phyloP scores from a whole-genome alignment of 179 eudicot species.

The Beta macrorhiza region DNA sequence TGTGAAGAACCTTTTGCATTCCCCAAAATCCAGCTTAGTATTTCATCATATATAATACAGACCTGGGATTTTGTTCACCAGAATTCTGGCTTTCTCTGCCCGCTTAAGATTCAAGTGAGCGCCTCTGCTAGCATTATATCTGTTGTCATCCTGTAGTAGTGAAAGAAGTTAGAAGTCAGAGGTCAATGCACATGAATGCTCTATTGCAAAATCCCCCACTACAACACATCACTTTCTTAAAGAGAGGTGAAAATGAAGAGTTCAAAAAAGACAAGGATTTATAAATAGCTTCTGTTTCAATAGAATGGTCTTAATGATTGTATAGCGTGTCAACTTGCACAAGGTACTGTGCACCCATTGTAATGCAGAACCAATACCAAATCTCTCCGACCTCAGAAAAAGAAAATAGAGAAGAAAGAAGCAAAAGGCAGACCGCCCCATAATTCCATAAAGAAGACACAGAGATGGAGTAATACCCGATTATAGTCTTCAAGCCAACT shows the following conservation, averaged over 20 bases:
- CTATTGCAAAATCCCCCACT: background rate
- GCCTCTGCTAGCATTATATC: slow-evolving; percentile 90
- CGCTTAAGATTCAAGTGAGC: slow-evolving; percentile 97
- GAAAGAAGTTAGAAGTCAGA: slow-evolving; percentile 9
- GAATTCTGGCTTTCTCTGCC: slow-evolving; percentile 83
- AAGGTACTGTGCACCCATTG: background rate
- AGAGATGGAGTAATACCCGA: slow-evolving; percentile 50
- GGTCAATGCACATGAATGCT: background rate
- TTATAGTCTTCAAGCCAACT: slow-evolving; percentile 99
- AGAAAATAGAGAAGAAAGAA: background rate
- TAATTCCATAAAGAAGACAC: background rate
- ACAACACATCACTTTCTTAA: background rate
- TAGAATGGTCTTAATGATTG: background rate
- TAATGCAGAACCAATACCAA: background rate
- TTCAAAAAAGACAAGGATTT: background rate
- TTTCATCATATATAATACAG: slow-evolving; percentile 18
- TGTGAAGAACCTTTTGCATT: background rate
- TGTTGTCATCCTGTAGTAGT: slow-evolving; percentile 81
- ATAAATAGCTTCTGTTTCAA: background rate
- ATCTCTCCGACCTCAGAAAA: background rate
- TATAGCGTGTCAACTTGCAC: background rate
- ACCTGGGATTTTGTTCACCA: slow-evolving; percentile 98
- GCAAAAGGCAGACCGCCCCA: background rate
- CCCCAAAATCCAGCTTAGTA: background rate
- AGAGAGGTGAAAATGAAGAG: slow-evolving; percentile 3